These are phyloP conservation scores for Aphanomyces astaci DNA, from an alignment of 352 stramenopile genomes.

Conservation along the genomic window DNA sequence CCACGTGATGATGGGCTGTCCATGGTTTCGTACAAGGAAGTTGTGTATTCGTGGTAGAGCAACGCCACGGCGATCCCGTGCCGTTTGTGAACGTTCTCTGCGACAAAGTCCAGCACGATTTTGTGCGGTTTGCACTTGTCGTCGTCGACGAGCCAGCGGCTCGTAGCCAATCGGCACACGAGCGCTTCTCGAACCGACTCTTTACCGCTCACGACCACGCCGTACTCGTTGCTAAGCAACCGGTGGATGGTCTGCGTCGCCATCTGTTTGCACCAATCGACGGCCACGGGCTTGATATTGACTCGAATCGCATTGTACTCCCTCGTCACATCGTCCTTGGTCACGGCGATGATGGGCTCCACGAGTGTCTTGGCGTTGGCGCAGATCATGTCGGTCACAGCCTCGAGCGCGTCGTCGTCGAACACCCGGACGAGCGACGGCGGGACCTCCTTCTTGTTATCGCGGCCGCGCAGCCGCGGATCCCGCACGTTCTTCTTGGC, in stretches of 20 bases:
- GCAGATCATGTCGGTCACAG: slow-evolving; percentile 68
- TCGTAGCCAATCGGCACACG: slow-evolving; percentile 57
- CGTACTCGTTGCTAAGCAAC: slow-evolving; percentile 72
- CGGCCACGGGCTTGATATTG: slow-evolving; percentile 53
- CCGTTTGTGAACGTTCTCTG: slow-evolving; percentile 17
- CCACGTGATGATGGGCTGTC: too few relatives aligned
- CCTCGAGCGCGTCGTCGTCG: slow-evolving; percentile 51
- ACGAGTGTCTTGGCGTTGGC: slow-evolving; percentile 70
- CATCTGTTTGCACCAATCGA: slow-evolving; percentile 66
- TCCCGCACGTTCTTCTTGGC: slow-evolving; percentile 44
- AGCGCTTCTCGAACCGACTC: slow-evolving; percentile 54
- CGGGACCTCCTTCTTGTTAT: slow-evolving; percentile 31
- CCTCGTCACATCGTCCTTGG: slow-evolving; percentile 35
- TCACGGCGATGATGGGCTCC: slow-evolving; percentile 68
- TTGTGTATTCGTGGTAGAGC: slow-evolving; percentile 18
- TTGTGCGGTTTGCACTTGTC: slow-evolving; percentile 10
- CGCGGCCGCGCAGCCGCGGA: slow-evolving; percentile 38
- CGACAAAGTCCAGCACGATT: slow-evolving; percentile 15
- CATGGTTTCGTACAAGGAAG: slow-evolving; percentile 9
- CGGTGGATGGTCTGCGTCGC: slow-evolving; percentile 49
- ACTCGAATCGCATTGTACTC: slow-evolving; percentile 56
- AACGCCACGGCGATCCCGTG: slow-evolving; percentile 15
- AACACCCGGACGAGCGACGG: slow-evolving; percentile 54
- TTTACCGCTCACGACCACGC: slow-evolving; percentile 53
- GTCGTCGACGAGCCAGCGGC: slow-evolving; percentile 41